Evolutionary conservation across 1,284 basidiomycete species (phyloP).

Genomic region (Rhodofomes roseus): DNA sequence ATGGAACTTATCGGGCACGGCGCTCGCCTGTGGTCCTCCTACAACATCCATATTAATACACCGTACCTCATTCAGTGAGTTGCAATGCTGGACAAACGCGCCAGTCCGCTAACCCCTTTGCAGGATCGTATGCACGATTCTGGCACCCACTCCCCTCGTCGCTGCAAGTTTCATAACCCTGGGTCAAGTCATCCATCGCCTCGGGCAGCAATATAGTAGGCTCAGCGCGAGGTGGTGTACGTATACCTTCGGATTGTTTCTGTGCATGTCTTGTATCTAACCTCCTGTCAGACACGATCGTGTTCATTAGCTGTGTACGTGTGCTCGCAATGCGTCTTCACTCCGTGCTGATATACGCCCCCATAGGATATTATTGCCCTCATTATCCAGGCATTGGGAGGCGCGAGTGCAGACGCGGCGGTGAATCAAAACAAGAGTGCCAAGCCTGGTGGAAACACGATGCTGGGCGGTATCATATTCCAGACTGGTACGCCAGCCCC

Average conservation of each 20-base stretch:
- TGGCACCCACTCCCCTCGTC: constrained; percentile 45
- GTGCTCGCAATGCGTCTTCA: too few relatives aligned
- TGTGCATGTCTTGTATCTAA: neutral
- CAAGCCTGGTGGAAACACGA: constrained; percentile 43
- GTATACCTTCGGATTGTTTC: constrained; percentile 14
- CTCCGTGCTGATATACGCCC: neutral
- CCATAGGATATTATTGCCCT: constrained; percentile 48
- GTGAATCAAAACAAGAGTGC: constrained; percentile 22
- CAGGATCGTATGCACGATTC: constrained; percentile 39
- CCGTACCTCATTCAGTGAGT: constrained; percentile 42
- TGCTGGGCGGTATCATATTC: constrained; percentile 54
- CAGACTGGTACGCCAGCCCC: constrained; percentile 41
- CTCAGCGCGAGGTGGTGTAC: constrained; percentile 36
- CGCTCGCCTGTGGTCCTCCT: constrained; percentile 32
- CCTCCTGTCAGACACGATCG: constrained; percentile 37
- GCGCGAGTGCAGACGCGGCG: constrained; percentile 44
- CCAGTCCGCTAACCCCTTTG: neutral
- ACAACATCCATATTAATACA: constrained; percentile 18
- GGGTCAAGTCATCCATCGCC: constrained; percentile 35
- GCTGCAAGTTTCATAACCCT: constrained; percentile 49
- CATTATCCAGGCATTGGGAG: constrained; percentile 51
- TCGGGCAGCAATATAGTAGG: constrained; percentile 33
- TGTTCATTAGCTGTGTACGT: constrained; percentile 47
- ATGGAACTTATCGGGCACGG: constrained; percentile 37
- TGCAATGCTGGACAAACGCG: neutral